A percentile compares a stretch with the other conserved stretches of the same genome.
These are phyloP conservation scores for Aspergillus fijiensis DNA, from an alignment of 2,329 filamentous ascomycete species.

Conservation along the genomic window DNA sequence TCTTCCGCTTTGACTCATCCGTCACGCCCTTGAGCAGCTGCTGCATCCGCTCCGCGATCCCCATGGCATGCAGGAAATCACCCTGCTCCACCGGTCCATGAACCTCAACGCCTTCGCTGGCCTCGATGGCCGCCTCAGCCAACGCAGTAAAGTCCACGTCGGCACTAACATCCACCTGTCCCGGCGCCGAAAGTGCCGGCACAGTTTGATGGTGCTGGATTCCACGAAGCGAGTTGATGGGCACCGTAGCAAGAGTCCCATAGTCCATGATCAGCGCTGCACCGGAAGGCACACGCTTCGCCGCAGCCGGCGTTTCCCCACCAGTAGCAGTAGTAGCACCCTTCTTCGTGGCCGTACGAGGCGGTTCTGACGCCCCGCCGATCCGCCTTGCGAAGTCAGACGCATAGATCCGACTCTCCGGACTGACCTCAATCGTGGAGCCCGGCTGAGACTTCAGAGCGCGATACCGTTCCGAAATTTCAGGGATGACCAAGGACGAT, in stretches of 20 bases:
- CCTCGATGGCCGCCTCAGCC: slow-evolving; percentile 74
- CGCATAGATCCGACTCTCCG: slow-evolving; percentile 77
- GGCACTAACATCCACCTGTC: slow-evolving; percentile 81
- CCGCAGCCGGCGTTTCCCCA: slow-evolving; percentile 32
- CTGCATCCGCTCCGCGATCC: slow-evolving; percentile 74
- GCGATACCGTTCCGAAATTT: slow-evolving; percentile 75
- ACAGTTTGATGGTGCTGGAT: slow-evolving; percentile 76
- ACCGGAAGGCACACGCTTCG: slow-evolving; percentile 67
- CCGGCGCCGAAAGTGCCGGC: slow-evolving; percentile 75
- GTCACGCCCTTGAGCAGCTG: slow-evolving; percentile 57
- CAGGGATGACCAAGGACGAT: slow-evolving; percentile 80
- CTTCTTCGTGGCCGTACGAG: slow-evolving; percentile 19
- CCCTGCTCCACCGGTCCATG: slow-evolving; percentile 89
- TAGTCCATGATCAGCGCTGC: slow-evolving; percentile 97
- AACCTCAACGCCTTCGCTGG: slow-evolving; percentile 79
- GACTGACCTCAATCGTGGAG: slow-evolving; percentile 84
- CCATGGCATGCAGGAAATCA: slow-evolving; percentile 75
- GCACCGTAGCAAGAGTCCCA: slow-evolving; percentile 74
- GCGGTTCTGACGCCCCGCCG: slow-evolving; percentile 60
- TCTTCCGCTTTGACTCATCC: slow-evolving; percentile 55
- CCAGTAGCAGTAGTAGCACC: slow-evolving; percentile 5
- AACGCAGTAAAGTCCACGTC: slow-evolving; percentile 92
- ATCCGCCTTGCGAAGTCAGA: slow-evolving; percentile 81
- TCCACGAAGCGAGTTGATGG: slow-evolving; percentile 84
- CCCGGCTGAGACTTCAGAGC: slow-evolving; percentile 66